These are phyloP conservation scores for Serendipita indica DNA, from an alignment of 768 basidiomycete species.

Conservation along the genomic window DNA sequence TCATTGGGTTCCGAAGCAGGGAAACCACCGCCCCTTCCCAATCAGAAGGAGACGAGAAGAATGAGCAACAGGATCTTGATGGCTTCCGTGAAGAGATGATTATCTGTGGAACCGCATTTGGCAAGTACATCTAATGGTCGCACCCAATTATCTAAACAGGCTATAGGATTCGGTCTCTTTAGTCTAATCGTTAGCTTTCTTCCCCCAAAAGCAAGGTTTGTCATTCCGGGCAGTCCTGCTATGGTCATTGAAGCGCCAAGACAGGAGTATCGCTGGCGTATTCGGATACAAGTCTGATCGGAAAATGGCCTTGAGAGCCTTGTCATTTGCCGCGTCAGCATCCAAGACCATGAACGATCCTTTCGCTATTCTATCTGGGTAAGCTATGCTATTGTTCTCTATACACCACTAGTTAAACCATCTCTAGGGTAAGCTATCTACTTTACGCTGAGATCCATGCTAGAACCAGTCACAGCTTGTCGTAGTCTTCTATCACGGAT, in stretches of 20 bases:
- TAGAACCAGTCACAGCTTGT: too few species aligned
- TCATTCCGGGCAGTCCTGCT: background rate
- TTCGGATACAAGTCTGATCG: conserved; percentile 68
- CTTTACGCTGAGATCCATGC: background rate
- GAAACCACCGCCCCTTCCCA: too few species aligned
- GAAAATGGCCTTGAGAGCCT: conserved; percentile 47
- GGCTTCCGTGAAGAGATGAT: conserved; percentile 59
- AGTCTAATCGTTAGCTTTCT: conserved; percentile 67
- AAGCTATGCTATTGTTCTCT: too few species aligned
- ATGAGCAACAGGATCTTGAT: conserved; percentile 23
- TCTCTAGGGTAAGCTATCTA: too few species aligned
- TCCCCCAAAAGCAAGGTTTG: conserved; percentile 54
- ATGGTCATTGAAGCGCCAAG: too few species aligned
- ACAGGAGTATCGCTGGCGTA: conserved; percentile 55
- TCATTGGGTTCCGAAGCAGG: conserved; percentile 19
- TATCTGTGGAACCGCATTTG: conserved; percentile 63
- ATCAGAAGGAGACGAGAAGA: background rate
- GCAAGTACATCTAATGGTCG: conserved; percentile 24
- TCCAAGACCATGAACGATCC: conserved; percentile 46
- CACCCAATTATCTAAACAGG: background rate
- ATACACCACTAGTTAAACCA: too few species aligned
- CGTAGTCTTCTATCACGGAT: conserved; percentile 66
- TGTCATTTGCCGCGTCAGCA: conserved; percentile 51
- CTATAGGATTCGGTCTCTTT: conserved; percentile 47
- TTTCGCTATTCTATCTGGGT: conserved; percentile 67